Conservation (phyloP, 768 basidiomycete species). For the Suillus ampliporus region DNA sequence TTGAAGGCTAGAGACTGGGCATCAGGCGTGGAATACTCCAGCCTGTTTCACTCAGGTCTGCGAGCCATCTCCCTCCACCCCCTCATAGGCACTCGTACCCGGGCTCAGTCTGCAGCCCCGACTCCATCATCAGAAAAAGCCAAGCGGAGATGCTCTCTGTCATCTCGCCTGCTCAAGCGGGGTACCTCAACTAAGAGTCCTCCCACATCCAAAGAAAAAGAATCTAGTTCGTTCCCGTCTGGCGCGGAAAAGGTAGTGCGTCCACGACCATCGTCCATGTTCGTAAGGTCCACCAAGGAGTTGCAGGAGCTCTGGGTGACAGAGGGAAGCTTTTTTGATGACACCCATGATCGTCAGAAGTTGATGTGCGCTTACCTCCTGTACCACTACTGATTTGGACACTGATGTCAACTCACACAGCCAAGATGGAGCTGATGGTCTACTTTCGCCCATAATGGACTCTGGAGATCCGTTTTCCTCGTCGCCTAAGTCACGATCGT, state of each 20-base stretch:
- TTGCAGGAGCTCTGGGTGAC: conserved; percentile 13
- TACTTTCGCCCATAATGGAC: conserved; percentile 6
- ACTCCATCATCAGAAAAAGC: conserved; percentile 13
- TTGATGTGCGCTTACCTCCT: conserved; percentile 21
- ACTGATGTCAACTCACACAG: conserved; percentile 13
- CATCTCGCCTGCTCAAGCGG: conserved; percentile 18
- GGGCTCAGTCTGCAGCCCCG: conserved; percentile 9
- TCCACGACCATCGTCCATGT: conserved; percentile 23
- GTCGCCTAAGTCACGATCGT: conserved; percentile 47
- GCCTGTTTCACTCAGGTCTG: conserved; percentile 41
- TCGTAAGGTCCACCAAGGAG: conserved; percentile 20
- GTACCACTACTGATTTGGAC: background rate
- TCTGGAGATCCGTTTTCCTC: conserved; percentile 48
- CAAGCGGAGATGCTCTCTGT: conserved; percentile 13
- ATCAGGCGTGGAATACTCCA: conserved; percentile 39
- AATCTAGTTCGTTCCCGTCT: conserved; percentile 11
- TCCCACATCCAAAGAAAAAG: conserved; percentile 12
- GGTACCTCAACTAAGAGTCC: conserved; percentile 11
- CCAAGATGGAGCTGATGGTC: conserved; percentile 4
- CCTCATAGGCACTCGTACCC: conserved; percentile 5
- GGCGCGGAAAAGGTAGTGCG: conserved; percentile 8
- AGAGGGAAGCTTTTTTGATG: conserved; percentile 9
- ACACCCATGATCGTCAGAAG: conserved; percentile 5
- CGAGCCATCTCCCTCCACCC: conserved; percentile 32
- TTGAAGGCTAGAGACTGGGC: conserved; percentile 35